Percentiles rank a stretch among this genome's conserved stretches.
phyloP scores from a whole-genome alignment of 179 eudicot genomes.

The Pouteria campechiana region DNA sequence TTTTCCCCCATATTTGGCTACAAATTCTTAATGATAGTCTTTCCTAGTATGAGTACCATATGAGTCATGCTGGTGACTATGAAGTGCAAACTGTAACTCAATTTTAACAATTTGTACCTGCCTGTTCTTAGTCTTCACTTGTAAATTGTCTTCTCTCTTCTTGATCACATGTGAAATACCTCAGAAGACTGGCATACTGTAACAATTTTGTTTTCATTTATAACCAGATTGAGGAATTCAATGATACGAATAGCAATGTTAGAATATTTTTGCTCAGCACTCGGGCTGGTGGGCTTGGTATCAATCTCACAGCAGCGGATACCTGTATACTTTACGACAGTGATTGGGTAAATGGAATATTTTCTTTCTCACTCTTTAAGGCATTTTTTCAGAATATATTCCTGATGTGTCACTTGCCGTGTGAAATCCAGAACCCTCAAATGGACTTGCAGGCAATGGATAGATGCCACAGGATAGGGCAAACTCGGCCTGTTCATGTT shows the following conservation, averaged over 20 bases:
- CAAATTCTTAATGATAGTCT: no score
- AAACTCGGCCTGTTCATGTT: conserved; percentile 98
- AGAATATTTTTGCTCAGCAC: conserved; percentile 92
- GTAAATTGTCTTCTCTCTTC: no score
- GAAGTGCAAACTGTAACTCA: no score
- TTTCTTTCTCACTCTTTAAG: neutral
- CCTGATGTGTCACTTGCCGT: neutral
- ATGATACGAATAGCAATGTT: conserved; percentile 50
- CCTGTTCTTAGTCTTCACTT: no score
- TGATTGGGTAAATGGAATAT: conserved; percentile 67
- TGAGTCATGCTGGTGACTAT: no score
- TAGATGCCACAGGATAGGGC: conserved; percentile 98
- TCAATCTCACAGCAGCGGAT: conserved; percentile 94
- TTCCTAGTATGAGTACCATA: no score
- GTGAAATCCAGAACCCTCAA: conserved; percentile 81
- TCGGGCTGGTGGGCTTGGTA: conserved; percentile 97
- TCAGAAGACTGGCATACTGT: no score
- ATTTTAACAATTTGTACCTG: no score
- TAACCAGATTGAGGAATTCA: conserved; percentile 76
- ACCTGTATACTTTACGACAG: conserved; percentile 98
- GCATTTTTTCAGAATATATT: neutral
- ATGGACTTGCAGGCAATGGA: conserved; percentile 99
- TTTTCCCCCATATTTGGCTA: no score
- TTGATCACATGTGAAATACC: no score
- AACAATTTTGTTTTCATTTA: no score